Evolutionary conservation across 1,284 basidiomycete species (phyloP).

Genomic region (Hypsizygus ulmarius): DNA sequence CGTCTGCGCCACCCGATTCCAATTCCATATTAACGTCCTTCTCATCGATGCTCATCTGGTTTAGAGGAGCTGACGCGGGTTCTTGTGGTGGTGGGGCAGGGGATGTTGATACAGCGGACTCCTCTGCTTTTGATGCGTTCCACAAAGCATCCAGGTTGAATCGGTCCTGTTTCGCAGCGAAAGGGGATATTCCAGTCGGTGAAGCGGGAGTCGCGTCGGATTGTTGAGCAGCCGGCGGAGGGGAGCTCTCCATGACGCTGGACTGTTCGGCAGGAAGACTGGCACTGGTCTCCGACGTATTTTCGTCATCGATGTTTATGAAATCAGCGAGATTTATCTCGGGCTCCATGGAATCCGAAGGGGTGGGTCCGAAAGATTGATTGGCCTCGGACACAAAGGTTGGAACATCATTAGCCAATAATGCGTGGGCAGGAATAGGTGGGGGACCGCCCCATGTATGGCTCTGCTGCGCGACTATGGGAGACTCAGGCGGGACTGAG

Average conservation of each 20-base stretch:
- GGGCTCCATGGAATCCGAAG: slow-evolving; percentile 38
- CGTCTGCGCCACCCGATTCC: slow-evolving; percentile 50
- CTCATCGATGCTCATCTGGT: slow-evolving; percentile 30
- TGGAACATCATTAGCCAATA: slow-evolving; percentile 27
- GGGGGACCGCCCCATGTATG: slow-evolving; percentile 58
- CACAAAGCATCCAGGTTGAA: slow-evolving; percentile 75
- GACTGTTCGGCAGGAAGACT: slow-evolving; percentile 12
- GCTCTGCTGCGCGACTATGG: slow-evolving; percentile 43
- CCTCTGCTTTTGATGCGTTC: slow-evolving; percentile 45
- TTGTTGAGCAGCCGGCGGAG: slow-evolving; percentile 4
- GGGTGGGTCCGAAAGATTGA: slow-evolving; percentile 39
- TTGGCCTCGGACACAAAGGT: slow-evolving; percentile 13
- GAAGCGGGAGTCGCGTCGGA: slow-evolving; percentile 17
- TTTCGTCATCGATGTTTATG: slow-evolving; percentile 76
- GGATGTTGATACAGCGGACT: too few relatives aligned
- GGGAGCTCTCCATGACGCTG: slow-evolving; percentile 5
- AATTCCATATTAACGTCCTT: slow-evolving; percentile 44
- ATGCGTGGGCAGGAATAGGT: slow-evolving; percentile 46
- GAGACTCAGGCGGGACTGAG: slow-evolving; percentile 66
- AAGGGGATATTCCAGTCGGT: slow-evolving; percentile 47
- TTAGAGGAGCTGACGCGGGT: slow-evolving; percentile 20
- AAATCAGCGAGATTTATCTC: slow-evolving; percentile 73
- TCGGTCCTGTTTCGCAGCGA: slow-evolving; percentile 48
- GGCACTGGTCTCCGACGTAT: slow-evolving; percentile 23
- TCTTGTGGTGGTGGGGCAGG: slow-evolving; percentile 15